Percentiles rank a stretch among this genome's conserved stretches.
Evolutionary conservation across 805 yeast species (phyloP).

Genomic region (Saccharomycopsis guyanensis): DNA sequence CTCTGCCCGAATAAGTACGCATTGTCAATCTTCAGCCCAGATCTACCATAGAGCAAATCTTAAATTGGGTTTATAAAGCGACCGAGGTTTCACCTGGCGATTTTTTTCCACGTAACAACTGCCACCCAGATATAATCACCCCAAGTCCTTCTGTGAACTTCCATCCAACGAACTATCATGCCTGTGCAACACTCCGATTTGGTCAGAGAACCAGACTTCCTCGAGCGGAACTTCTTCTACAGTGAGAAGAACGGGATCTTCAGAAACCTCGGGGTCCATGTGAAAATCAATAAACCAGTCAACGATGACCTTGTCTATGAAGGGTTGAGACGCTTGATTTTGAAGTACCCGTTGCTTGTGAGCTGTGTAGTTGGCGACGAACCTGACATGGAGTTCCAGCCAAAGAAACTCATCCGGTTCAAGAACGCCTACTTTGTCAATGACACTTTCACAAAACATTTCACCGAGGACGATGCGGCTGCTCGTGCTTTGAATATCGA

Average conservation of each 20-base stretch:
- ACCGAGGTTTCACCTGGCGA: too few species aligned
- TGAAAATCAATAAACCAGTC: neutral
- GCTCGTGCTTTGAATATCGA: neutral
- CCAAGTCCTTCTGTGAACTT: too few species aligned
- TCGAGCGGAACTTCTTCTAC: neutral
- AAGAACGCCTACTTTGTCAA: neutral
- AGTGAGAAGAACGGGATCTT: neutral
- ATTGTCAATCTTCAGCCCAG: too few species aligned
- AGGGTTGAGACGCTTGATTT: neutral
- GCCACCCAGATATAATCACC: too few species aligned
- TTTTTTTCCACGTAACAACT: too few species aligned
- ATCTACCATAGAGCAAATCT: too few species aligned
- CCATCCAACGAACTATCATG: too few species aligned
- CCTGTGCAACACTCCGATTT: neutral
- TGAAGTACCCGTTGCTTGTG: constrained; percentile 1
- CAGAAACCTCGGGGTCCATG: neutral
- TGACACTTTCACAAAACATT: neutral
- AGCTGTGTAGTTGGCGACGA: neutral
- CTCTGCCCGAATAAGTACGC: too few species aligned
- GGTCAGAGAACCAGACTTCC: neutral
- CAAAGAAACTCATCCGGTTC: neutral
- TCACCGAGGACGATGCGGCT: neutral
- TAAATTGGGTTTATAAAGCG: too few species aligned
- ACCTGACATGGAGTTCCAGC: neutral
- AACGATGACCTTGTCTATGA: neutral